Evolutionary conservation across 495 filamentous ascomycete genomes (phyloP).

Genomic region (Xylaria cubensis): DNA sequence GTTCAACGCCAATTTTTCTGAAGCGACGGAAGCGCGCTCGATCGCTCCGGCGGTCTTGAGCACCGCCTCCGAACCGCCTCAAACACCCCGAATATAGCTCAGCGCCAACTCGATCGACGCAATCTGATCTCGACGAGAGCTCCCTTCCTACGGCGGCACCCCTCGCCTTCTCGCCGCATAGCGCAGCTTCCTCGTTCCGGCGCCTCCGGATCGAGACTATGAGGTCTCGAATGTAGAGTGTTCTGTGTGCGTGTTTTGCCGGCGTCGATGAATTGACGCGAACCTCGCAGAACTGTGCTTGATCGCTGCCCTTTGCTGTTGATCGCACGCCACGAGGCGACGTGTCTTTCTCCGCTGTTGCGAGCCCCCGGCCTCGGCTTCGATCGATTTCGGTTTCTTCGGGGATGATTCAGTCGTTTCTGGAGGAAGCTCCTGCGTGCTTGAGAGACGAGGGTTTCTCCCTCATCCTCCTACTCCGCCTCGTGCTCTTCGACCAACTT

Average conservation of each 20-base stretch:
- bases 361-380: conserved; percentile 19
- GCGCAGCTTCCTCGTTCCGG: conserved; percentile 14
- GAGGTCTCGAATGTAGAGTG: conserved; percentile 13
- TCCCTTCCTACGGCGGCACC: conserved; percentile 26
- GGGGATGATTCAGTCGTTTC: conserved; percentile 25
- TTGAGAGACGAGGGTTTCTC: conserved; percentile 21
- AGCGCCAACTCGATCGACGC: conserved; percentile 24
- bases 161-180: conserved; percentile 20
- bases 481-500: not conserved
- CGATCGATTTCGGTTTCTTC: conserved; percentile 22
- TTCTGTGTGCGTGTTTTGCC: conserved; percentile 10
- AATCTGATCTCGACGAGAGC: conserved; percentile 27
- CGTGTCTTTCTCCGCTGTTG: conserved; percentile 26
- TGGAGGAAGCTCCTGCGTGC: conserved; percentile 23
- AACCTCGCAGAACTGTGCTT: conserved; percentile 18
- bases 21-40: conserved; percentile 20
- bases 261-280: conserved; percentile 24
- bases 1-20: not conserved
- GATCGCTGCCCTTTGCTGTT: conserved; percentile 4
- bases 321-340: conserved; percentile 22
- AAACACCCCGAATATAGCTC: conserved; percentile 16
- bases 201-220: conserved; percentile 19
- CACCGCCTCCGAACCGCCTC: conserved; percentile 4
- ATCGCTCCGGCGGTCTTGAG: conserved; percentile 25
- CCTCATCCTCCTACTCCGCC: not conserved